These are phyloP conservation scores for Mycena latifolia DNA, from an alignment of 768 basidiomycete species.

Conservation along the genomic window DNA sequence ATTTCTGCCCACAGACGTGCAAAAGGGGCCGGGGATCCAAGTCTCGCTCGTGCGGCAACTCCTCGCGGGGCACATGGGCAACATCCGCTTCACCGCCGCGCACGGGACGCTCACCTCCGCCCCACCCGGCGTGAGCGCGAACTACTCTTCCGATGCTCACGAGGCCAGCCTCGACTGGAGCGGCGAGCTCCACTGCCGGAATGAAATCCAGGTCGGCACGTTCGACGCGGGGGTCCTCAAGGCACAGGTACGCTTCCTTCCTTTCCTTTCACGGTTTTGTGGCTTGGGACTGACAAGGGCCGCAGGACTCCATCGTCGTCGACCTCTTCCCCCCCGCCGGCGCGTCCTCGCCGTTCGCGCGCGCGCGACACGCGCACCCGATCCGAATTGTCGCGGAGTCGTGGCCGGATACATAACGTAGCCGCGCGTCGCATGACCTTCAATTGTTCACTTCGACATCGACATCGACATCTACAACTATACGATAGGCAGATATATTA, in stretches of 20 bases:
- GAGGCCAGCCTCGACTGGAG: slow-evolving; percentile 23
- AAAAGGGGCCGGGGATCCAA: not conserved
- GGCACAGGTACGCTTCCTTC: not conserved
- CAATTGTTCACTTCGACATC: too few species aligned
- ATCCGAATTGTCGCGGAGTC: slow-evolving; percentile 14
- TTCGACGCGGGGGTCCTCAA: slow-evolving; percentile 23
- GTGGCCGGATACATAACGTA: slow-evolving; percentile 2
- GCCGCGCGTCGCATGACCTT: too few species aligned
- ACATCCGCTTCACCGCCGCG: not conserved
- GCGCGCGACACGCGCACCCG: slow-evolving; percentile 6
- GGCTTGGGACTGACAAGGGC: not conserved
- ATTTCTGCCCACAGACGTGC: not conserved
- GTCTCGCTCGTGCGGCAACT: slow-evolving; percentile 24
- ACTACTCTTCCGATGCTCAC: not conserved
- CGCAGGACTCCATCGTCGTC: slow-evolving; percentile 22
- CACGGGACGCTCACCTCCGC: not conserved
- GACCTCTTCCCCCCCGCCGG: slow-evolving; percentile 4
- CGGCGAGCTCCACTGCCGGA: slow-evolving; percentile 1
- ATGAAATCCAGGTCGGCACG: not conserved
- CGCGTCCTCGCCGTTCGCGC: not conserved
- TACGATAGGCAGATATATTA: too few species aligned
- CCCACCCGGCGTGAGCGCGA: slow-evolving; percentile 1
- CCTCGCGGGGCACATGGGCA: not conserved
- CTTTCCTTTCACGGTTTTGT: accelerated
- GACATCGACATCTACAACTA: not conserved